These are phyloP conservation scores for Panicum miliaceum DNA, from an alignment of 176 grass and related monocot species.

Conservation along the genomic window DNA sequence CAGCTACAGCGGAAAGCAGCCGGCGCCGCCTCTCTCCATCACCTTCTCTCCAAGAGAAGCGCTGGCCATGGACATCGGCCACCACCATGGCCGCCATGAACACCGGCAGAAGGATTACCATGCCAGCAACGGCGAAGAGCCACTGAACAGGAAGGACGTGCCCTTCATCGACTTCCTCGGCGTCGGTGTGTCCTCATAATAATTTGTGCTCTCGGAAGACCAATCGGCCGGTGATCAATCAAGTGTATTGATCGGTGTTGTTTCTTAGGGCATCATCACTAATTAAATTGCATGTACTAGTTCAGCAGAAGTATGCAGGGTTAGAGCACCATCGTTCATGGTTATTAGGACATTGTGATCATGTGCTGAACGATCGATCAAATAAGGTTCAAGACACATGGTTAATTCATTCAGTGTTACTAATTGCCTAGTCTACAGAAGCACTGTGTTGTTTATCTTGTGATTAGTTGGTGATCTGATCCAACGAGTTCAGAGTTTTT, in stretches of 20 bases:
- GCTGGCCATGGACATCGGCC: slow-evolving; percentile 18
- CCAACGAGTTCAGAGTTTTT: background rate
- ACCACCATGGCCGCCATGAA: slow-evolving; percentile 20
- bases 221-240: background rate
- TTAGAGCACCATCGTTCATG: background rate
- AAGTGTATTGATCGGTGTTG: slow-evolving; percentile 23
- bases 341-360: slow-evolving; percentile 30
- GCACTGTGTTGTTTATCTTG: background rate
- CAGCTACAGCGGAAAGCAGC: slow-evolving; percentile 23
- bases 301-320: background rate
- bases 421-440: background rate
- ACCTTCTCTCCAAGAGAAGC: slow-evolving; percentile 35
- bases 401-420: background rate
- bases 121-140: background rate
- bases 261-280: slow-evolving; percentile 20
- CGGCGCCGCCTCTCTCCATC: slow-evolving; percentile 29
- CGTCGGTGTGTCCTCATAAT: slow-evolving; percentile 51
- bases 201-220: background rate
- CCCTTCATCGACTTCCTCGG: slow-evolving; percentile 70
- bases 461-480: background rate
- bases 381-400: slow-evolving; percentile 44
- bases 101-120: slow-evolving; percentile 17
- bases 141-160: slow-evolving; percentile 25
- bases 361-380: slow-evolving; percentile 16
- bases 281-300: slow-evolving; percentile 18